These are phyloP conservation scores for Amaranthus hypochondriacus DNA, from an alignment of 148 eudicot genomes.

Conservation along the genomic window DNA sequence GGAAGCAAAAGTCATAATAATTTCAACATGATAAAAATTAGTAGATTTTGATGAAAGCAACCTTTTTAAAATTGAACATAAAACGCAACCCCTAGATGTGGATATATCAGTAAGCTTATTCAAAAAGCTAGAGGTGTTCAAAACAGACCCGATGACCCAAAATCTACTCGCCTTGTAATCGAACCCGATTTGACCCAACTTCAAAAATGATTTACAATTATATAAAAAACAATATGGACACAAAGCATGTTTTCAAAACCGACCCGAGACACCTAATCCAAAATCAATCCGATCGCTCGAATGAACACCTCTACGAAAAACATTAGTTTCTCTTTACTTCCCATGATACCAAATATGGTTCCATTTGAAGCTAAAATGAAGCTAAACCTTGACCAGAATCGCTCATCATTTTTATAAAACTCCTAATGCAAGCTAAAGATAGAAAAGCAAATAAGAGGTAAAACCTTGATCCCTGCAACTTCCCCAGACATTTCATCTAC, in stretches of 20 bases:
- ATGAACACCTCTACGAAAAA: too few relatives aligned
- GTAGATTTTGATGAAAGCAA: not conserved
- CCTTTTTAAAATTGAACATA: not conserved
- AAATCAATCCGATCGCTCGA: too few relatives aligned
- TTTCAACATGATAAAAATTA: constrained; percentile 1
- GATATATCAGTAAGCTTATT: not conserved
- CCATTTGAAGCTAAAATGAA: not conserved
- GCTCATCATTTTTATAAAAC: not conserved
- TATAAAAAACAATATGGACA: too few relatives aligned
- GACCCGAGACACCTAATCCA: too few relatives aligned
- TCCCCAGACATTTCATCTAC: constrained; percentile 99
- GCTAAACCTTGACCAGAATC: not conserved
- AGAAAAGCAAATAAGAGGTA: constrained; percentile 11
- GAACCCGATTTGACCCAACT: too few relatives aligned
- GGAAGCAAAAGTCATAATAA: constrained; percentile 11
- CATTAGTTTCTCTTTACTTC: not conserved
- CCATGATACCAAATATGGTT: not conserved
- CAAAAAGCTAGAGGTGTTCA: too few relatives aligned
- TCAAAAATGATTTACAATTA: too few relatives aligned
- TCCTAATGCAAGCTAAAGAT: not conserved
- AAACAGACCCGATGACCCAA: too few relatives aligned
- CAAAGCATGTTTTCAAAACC: too few relatives aligned
- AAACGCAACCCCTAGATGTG: not conserved
- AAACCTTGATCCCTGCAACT: constrained; percentile 94
- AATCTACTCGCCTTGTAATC: too few relatives aligned